These are phyloP conservation scores for Pyricularia sp. DNA, from an alignment of 2,329 filamentous ascomycete species.

Conservation along the genomic window DNA sequence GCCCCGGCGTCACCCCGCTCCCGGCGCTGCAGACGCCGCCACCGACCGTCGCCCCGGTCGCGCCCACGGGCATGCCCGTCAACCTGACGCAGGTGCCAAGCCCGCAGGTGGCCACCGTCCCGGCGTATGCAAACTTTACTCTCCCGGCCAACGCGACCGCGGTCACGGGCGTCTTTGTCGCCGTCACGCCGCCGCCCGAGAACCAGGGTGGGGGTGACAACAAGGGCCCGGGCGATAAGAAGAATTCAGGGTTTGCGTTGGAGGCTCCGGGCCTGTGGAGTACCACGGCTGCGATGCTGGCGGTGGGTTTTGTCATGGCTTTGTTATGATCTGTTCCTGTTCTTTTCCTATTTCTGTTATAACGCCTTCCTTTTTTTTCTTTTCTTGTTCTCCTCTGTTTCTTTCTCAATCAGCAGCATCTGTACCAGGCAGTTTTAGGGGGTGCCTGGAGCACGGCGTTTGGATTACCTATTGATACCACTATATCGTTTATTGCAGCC, in stretches of 20 bases:
- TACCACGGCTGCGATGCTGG: background rate
- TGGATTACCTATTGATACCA: background rate
- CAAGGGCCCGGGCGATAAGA: background rate
- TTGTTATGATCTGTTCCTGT: background rate
- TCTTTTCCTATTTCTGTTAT: background rate
- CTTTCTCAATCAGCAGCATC: background rate
- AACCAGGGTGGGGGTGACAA: background rate
- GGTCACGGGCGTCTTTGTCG: background rate
- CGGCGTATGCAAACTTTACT: constrained; percentile 5
- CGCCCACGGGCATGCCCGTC: constrained; percentile 6
- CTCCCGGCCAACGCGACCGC: constrained; percentile 7
- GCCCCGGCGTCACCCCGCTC: constrained; percentile 3
- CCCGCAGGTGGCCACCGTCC: constrained; percentile 1
- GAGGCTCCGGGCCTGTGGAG: background rate
- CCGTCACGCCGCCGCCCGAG: background rate
- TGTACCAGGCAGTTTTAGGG: background rate
- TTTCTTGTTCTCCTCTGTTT: background rate
- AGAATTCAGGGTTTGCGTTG: background rate
- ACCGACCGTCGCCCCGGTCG: constrained; percentile 5
- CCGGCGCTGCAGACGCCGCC: background rate
- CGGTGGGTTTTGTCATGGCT: background rate
- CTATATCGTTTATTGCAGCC: background rate
- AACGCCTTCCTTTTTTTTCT: background rate
- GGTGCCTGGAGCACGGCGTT: background rate
- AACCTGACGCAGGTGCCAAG: constrained; percentile 2